Evolutionary conservation across 1,284 basidiomycete genomes (phyloP).

Genomic region (Ceratobasidium theobromae): DNA sequence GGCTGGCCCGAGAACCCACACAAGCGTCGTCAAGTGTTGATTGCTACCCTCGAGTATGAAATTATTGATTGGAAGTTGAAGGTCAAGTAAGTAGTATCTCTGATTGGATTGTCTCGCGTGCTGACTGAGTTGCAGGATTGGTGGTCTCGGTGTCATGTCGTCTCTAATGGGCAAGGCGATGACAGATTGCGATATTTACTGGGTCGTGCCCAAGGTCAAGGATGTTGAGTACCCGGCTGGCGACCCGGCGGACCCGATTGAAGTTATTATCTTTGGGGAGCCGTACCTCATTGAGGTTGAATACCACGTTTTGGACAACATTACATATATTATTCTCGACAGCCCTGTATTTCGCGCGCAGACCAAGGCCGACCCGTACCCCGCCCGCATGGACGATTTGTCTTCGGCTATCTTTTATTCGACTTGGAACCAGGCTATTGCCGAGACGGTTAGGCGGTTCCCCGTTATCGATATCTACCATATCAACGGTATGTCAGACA

Average conservation of each 20-base stretch:
- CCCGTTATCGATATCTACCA: slow-evolving; percentile 89
- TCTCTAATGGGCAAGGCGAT: slow-evolving; percentile 95
- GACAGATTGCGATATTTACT: slow-evolving; percentile 90
- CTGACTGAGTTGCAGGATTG: slow-evolving; percentile 53
- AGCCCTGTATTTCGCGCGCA: slow-evolving; percentile 93
- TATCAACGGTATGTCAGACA: slow-evolving; percentile 52
- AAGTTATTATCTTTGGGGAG: slow-evolving; percentile 93
- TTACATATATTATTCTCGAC: slow-evolving; percentile 90
- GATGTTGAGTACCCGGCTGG: slow-evolving; percentile 87
- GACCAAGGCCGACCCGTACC: slow-evolving; percentile 91
- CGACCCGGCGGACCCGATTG: slow-evolving; percentile 88
- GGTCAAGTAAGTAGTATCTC: slow-evolving; percentile 58
- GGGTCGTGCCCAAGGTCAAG: slow-evolving; percentile 92
- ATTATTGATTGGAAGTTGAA: slow-evolving; percentile 95
- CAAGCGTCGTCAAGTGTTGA: slow-evolving; percentile 86
- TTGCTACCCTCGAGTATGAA: slow-evolving; percentile 90
- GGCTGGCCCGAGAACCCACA: slow-evolving; percentile 91
- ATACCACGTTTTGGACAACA: slow-evolving; percentile 87
- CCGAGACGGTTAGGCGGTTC: slow-evolving; percentile 79
- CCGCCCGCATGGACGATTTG: slow-evolving; percentile 93
- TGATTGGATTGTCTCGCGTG: background rate
- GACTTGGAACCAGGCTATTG: slow-evolving; percentile 95
- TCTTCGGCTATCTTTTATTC: slow-evolving; percentile 96
- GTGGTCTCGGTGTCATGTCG: slow-evolving; percentile 95
- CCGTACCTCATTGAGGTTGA: slow-evolving; percentile 93